Evolutionary conservation across 352 stramenopile genomes (phyloP), one percentile per base, ranked within the genome.

Genomic region (Thalassiosira exigua): DNA sequence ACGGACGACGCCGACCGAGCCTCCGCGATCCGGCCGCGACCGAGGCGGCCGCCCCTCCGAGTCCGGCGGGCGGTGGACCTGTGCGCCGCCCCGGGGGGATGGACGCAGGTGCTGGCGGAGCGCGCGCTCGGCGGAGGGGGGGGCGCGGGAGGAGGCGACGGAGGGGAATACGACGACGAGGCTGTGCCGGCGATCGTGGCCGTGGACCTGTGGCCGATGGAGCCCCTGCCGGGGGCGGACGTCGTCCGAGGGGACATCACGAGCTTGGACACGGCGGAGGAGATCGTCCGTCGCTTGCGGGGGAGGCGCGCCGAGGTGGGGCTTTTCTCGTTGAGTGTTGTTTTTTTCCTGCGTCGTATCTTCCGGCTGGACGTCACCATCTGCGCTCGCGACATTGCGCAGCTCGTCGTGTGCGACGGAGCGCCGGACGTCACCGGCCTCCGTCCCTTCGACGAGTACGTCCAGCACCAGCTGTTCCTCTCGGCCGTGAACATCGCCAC

Each of bases 351-450:
- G 54, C 26, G 4, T 57, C 3, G 2, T 27, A 44, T 60, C 22
- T 54, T 57, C 29, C 9, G 2, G 56, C 32, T 24, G 32, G 24
- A 52, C 7, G 9, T 54, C 19, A 29, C 27, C 27, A 14, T 7
- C 12, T 29, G n/a, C 27, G n/a, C n/a, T n/a, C 22, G 33, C 42
- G 29, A 60, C n/a, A 26, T n/a, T 32, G 58, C 7, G 33, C 19
- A 81, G 65, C 82, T 99, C 5, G 97, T 99, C 3, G 95, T 99
- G 46, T 99, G 96, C 64, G 98, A 99, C 82, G 98, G 98, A 51
- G 98, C 98, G 9, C 97, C 98, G 0, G 98, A 99, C 80, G 97
- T 99, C n/a, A 99, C 97, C 1, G 96, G 97, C n/a, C 92, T 99
- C 24, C 97, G 99, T 78, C 96, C 99, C 72, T 96, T 99, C 30